Base-by-base conservation (phyloP, 345 rosid species). In the Nephelium lappaceum region DNA sequence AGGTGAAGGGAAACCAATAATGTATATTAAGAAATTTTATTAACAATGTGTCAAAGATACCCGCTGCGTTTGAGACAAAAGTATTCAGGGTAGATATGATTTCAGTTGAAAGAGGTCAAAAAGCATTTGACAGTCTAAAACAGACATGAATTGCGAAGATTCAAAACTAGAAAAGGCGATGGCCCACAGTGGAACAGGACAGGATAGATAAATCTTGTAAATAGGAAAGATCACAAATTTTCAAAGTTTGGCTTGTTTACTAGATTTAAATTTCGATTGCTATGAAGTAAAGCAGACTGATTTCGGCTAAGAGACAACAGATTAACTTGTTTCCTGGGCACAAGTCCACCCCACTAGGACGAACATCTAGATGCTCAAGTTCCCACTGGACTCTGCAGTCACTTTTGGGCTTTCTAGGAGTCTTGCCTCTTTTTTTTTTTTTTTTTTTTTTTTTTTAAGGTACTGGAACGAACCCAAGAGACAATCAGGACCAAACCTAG, bases 291-390 rank as follows among this genome's bases (percentile, higher is more conserved):
- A 72, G 49, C 39, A 36, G 65, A 55, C 39, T 19, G 36, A 72
- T 71, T 36, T 73, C 51, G 23, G 25, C 19, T 8, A 4, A 24
- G 66, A 57, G n/a, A n/a, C 16, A 62, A 43, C 43, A 62, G 69
- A 63, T 7, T 43, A 15, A 62, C 53, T 39, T 61, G 53, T 41
- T 60, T 61, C 16, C 68, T 11, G 10, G 69, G 11, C 42, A 38
- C n/a, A 24, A 51, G 55, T 27, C 38, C 53, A 18, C 14, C 63
- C 27, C 81, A 57, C 51, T 42, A 61, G 68, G 68, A 66, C 73
- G 66, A 53, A 47, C 63, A 5, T 51, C 41, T 16, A 63, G n/a
- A 19, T 63, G 69, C 23, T 51, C 9, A 21, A 23, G 39, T 70
- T 43, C 45, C 47, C 58, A 43, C 18, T 23, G 42, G 4, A 39